Evolutionary conservation across 2,329 filamentous ascomycete genomes (phyloP).

Genomic region (Fusarium cyanostomum): DNA sequence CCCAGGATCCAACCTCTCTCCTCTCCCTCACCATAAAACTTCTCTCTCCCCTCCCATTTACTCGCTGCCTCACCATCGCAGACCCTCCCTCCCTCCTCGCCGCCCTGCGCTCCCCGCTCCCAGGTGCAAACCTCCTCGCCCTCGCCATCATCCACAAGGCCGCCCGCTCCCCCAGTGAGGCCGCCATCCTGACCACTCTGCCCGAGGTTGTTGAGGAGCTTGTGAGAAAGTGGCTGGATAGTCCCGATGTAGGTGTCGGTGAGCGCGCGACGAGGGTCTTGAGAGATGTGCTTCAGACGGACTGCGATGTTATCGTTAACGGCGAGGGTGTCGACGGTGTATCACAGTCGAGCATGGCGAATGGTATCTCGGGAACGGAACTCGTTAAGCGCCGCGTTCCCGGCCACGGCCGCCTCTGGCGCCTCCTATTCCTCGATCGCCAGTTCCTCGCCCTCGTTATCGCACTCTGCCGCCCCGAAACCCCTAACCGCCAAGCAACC

Average conservation of each 20-base stretch:
- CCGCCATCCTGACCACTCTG: conserved; percentile 60
- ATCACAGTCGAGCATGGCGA: background rate
- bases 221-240: conserved; percentile 62
- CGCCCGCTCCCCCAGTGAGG: conserved; percentile 57
- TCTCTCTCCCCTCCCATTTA: conserved; percentile 62
- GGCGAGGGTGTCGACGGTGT: conserved; percentile 39
- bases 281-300: conserved; percentile 63
- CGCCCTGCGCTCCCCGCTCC: conserved; percentile 63
- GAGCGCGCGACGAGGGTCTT: conserved; percentile 62
- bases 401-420: conserved; percentile 65
- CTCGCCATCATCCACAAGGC: conserved; percentile 67
- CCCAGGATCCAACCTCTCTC: conserved; percentile 60
- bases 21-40: conserved; percentile 66
- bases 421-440: conserved; percentile 58
- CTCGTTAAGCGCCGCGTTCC: conserved; percentile 52
- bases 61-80: conserved; percentile 60
- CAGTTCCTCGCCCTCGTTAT: conserved; percentile 58
- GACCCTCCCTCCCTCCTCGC: conserved; percentile 60
- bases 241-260: conserved; percentile 64
- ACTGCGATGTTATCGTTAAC: conserved; percentile 55
- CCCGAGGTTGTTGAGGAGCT: conserved; percentile 59
- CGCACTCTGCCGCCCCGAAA: conserved; percentile 45
- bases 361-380: conserved; percentile 47
- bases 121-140: conserved; percentile 67
- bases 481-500: conserved; percentile 52